These are phyloP conservation scores for Pugionium cornutum DNA, from an alignment of 345 rosid species.

Conservation along the genomic window DNA sequence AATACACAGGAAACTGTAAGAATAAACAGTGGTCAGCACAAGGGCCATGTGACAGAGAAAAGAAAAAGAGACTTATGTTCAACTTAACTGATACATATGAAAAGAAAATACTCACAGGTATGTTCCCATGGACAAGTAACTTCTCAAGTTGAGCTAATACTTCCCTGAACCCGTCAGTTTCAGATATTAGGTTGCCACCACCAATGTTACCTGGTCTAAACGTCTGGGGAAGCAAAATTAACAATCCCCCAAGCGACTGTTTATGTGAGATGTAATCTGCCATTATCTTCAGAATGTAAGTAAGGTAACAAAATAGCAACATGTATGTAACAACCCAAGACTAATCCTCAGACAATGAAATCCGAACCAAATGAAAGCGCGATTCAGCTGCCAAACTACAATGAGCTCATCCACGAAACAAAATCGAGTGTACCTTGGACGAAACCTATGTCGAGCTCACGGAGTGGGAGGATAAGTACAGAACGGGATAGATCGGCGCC, in stretches of 20 bases:
- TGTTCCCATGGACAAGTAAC: slow-evolving; percentile 64
- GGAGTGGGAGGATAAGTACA: slow-evolving; percentile 81
- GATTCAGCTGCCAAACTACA: not conserved
- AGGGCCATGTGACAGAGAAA: not conserved
- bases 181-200: slow-evolving; percentile 35
- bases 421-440: slow-evolving; percentile 60
- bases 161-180: slow-evolving; percentile 46
- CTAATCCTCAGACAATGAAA: not conserved
- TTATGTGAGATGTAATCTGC: slow-evolving; percentile 69
- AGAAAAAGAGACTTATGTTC: not conserved
- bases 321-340: not conserved
- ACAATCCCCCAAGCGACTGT: slow-evolving; percentile 77
- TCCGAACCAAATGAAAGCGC: slow-evolving; percentile 1
- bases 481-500: slow-evolving; percentile 91
- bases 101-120: slow-evolving; percentile 69
- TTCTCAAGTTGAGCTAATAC: slow-evolving; percentile 65
- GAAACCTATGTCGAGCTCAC: slow-evolving; percentile 61
- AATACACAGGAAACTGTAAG: slow-evolving; percentile 87
- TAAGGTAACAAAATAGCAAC: not conserved
- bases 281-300: slow-evolving; percentile 7
- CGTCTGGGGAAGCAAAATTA: slow-evolving; percentile 78
- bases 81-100: slow-evolving; percentile 1
- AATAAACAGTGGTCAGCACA: slow-evolving; percentile 12
- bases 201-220: slow-evolving; percentile 54
- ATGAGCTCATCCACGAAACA: not conserved